These are phyloP conservation scores for Hirsutella minnesotensis DNA, from an alignment of 2,329 filamentous ascomycete species.

Conservation along the genomic window DNA sequence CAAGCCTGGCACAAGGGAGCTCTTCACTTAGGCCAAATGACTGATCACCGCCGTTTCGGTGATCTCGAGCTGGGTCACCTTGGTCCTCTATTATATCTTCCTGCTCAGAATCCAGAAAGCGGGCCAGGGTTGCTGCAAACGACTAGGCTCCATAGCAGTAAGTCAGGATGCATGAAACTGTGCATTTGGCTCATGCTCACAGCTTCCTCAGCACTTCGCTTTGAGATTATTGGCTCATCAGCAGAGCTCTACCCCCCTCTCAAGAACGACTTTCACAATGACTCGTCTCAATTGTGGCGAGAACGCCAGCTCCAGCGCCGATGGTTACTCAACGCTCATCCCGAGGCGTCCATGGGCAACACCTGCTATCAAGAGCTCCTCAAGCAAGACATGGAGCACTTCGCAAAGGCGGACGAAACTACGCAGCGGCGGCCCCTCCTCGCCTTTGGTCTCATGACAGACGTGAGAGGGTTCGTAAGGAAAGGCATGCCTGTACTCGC, in stretches of 20 bases:
- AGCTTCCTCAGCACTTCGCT: conserved; percentile 15
- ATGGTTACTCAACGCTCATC: conserved; percentile 40
- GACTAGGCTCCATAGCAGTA: conserved; percentile 16
- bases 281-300: conserved; percentile 15
- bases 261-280: conserved; percentile 11
- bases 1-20: conserved; percentile 15
- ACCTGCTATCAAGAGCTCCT: conserved; percentile 18
- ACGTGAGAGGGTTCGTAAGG: conserved; percentile 20
- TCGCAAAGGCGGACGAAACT: conserved; percentile 14
- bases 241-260: conserved; percentile 23
- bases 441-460: conserved; percentile 41
- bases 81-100: conserved; percentile 20
- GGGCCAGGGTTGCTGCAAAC: conserved; percentile 18
- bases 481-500: conserved; percentile 26
- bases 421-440: conserved; percentile 26
- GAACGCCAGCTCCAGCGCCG: conserved; percentile 25
- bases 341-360: conserved; percentile 34
- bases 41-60: conserved; percentile 19
- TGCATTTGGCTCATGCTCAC: neutral
- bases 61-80: conserved; percentile 21
- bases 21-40: conserved; percentile 22
- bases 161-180: neutral
- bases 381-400: conserved; percentile 22
- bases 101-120: conserved; percentile 10
- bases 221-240: conserved; percentile 19